These are phyloP conservation scores for Phylloporus sp. DNA, from an alignment of 768 basidiomycete species.

Conservation along the genomic window DNA sequence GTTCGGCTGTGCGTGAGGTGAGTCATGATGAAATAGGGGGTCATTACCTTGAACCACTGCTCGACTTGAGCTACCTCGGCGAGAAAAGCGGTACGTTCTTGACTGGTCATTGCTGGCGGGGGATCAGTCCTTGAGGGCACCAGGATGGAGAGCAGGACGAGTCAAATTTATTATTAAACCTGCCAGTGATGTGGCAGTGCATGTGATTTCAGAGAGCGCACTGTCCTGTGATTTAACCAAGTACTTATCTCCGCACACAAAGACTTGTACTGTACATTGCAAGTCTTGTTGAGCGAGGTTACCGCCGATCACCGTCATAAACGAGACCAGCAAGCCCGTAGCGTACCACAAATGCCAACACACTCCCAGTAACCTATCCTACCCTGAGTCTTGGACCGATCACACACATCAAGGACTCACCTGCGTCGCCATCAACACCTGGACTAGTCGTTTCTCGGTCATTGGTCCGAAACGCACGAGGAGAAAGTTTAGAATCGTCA, in stretches of 20 bases:
- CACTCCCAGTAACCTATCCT: conserved; percentile 65
- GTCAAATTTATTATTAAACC: conserved; percentile 26
- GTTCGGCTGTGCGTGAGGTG: neutral
- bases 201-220: conserved; percentile 15
- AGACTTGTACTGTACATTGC: too few relatives aligned
- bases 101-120: conserved; percentile 44
- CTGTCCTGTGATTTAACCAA: neutral
- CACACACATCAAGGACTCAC: conserved; percentile 33
- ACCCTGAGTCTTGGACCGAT: conserved; percentile 4
- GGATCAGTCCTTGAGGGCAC: neutral
- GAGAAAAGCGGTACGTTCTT: conserved; percentile 67
- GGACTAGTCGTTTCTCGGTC: conserved; percentile 77
- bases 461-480: conserved; percentile 79
- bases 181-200: neutral
- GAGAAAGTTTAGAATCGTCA: conserved; percentile 88
- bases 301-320: conserved; percentile 90
- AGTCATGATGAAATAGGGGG: conserved; percentile 10
- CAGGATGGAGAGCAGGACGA: conserved; percentile 17
- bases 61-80: conserved; percentile 84
- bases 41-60: conserved; percentile 84
- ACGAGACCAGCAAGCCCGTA: conserved; percentile 88
- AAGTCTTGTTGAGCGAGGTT: too few relatives aligned
- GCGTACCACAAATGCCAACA: conserved; percentile 78
- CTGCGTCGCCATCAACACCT: conserved; percentile 71
- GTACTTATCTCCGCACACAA: conserved; percentile 23